Percentiles rank a stretch among this genome's conserved stretches.
Conservation (phyloP, 306 rosid genomes). For the Rosa multiflora region DNA sequence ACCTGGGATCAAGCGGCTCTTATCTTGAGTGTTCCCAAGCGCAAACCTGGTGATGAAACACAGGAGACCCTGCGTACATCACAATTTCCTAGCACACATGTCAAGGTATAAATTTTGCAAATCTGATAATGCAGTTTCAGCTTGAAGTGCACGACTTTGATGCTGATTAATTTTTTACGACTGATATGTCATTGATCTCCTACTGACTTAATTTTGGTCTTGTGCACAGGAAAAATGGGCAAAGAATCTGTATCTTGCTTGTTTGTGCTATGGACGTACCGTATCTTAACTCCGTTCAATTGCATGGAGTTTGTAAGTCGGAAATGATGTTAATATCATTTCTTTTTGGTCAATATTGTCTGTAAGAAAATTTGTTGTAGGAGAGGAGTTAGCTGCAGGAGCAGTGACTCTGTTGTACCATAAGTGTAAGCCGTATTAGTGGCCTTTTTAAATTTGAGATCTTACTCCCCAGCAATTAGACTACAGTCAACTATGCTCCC, state of each 20-base stretch:
- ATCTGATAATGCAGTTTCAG: background rate
- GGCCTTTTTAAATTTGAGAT: constrained; percentile 17
- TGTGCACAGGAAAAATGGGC: constrained; percentile 86
- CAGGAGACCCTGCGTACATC: constrained; percentile 95
- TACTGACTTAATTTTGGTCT: constrained; percentile 18
- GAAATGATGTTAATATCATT: constrained; percentile 11
- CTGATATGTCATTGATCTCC: background rate
- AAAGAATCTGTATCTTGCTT: constrained; percentile 81
- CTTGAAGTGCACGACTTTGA: background rate
- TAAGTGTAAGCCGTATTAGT: constrained; percentile 18
- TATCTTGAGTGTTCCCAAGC: constrained; percentile 83
- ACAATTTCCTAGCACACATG: constrained; percentile 93
- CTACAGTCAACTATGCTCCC: background rate
- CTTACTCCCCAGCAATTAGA: background rate
- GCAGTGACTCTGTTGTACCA: constrained; percentile 20
- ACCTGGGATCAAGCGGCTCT: constrained; percentile 97
- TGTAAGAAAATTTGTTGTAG: constrained; percentile 27
- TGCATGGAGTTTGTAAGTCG: constrained; percentile 22
- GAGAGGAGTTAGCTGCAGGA: constrained; percentile 21
- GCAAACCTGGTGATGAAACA: constrained; percentile 85
- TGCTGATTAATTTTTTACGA: background rate
- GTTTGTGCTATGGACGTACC: constrained; percentile 88
- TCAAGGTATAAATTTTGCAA: constrained; percentile 49
- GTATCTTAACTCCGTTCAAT: constrained; percentile 48
- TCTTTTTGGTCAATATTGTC: constrained; percentile 1